Base-by-base conservation (phyloP, 2,329 filamentous ascomycete genomes). In the Erysiphe neolycopersici region DNA sequence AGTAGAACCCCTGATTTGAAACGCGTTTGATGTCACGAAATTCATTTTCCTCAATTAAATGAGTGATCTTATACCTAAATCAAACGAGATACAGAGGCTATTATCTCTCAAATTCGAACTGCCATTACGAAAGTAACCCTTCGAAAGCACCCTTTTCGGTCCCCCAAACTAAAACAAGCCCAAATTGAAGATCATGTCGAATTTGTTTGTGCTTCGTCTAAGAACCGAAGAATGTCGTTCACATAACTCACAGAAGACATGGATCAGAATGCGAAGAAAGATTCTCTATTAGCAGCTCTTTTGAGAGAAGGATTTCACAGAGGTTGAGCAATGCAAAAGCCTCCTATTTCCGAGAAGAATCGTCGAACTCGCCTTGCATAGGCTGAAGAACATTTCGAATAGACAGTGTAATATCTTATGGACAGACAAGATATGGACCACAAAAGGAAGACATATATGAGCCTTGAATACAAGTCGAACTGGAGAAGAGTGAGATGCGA, bases 351-450 rank as follows among this genome's bases (percentile, higher is more conserved):
- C 9, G 38, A 41, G 38, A 41, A 41, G 19, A 41, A 26, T 26
- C 18, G 19, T 18, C n/a, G 18, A 18, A 1, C 41, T 8, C 46
- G 46, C 3, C n/a, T 43, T 2, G 35, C 26, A 0, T 48, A 26
- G 44, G 43, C 46, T 18, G 4, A 4, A 2, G 39, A 46, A 16
- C 26, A 49, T 39, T 10, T 22, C 1, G 19, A 44, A 4, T 49
- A 31, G 46, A 44, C 38, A 33, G 13, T 44, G 2, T 43, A 47
- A 16, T 13, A 45, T 49, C 10, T 26, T 49, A 18, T 49, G 38
- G 46, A 49, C 18, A 8, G 42, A 49, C 35, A 38, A 49, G 42
- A 49, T 44, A 32, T 49, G 41, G 47, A 43, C 46, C 38, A 45
- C 41, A 10, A n/a, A 26, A 33, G 43, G 46, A 31, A 44, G 45